Base-by-base conservation (phyloP, 768 basidiomycete species). In the Lactifluus echinatus region DNA sequence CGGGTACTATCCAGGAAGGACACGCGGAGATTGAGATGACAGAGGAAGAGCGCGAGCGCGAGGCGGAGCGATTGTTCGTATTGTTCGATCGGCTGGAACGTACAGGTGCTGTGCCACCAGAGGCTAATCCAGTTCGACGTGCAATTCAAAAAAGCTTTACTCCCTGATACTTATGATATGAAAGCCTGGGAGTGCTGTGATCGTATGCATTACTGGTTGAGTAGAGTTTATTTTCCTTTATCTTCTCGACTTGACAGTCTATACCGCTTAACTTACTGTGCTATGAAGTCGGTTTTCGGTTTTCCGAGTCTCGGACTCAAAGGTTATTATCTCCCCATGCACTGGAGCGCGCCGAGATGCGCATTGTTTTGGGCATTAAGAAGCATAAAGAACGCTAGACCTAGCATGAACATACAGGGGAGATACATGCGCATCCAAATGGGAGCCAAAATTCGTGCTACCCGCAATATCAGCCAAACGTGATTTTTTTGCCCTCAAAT, bases 41-140 rank as follows among this genome's bases (percentile, higher is more conserved):
- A 0, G 86, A 94, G 29, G 93, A 94, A 67, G 95, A 99, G 76
- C 96, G 95, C 70, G 92, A 96, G 67, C 73, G 73, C 10, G 96
- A 99, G 72, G 87, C 93, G 53, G 94, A 97, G 75, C 85, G 85
- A 66, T 74, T 99, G 40, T 91, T 97, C 66, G 83, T 88, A 33
- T 75, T 98, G 19, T 98, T 99, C 66, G 90, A 96, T 61, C 76
- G 94, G 46, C 74, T 98, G 61, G 89, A 93, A 68, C 82, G 75
- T 70, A 84, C 75, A 44, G 89, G 91, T 21, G 79, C 82, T 43
- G 66, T 91, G 31, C 79, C 81, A 11, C 73, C 81, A 19, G 75
- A 73, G 45, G 80, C 81, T 62, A 89, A 89, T 66, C 88, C 87
- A 6, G 80, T 89, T 61, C 77, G 88, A 53, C 84, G 79, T 67